Base-by-base conservation (phyloP, 106 monocot genomes). In the Posidonia australis region DNA sequence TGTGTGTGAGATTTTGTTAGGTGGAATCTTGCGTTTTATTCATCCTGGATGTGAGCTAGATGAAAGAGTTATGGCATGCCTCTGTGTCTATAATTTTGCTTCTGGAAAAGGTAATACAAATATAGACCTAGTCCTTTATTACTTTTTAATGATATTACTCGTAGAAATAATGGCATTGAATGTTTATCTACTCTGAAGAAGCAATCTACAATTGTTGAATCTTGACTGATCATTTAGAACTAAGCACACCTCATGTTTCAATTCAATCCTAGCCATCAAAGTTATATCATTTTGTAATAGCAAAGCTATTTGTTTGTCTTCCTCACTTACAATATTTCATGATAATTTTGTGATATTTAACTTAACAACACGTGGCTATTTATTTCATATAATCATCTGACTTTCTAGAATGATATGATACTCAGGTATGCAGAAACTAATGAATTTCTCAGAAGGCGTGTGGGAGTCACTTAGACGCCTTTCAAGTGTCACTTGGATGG, bases 401-500 rank as follows among this genome's bases (percentile, higher is more conserved):
- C 48, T 49, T 16, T 49, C 48, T 49, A 13, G 3, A 49, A 49
- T 49, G 13, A 62, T 62, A 30, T 55, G n/a, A n/a, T 36, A 4
- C 7, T 64, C 77, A 96, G 94, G 90, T 12, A 90, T 90, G 67
- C 82, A 87, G 66, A 90, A 79, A 60, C 44, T 98, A 60, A 87
- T 87, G 61, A 79, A 70, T 62, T 90, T 84, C 71, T 87, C 96
- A 14, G 96, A 98, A 51, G 82, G 87, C 48, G 65, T 74, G 53
- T 58, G 84, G 58, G 96, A 98, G 73, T 98, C 96, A 63, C 80
- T 98, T 58, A 72, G 96, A 69, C 86, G 96, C n/a, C 90, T 98
- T 60, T 98, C 96, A 43, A 48, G 82, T 54, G 58, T 80, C 54
- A 87, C 90, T 51, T 98, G 96, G 96, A 90, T 98, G 87, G 96